Conservation (phyloP, 305 asterid genomes). For the Fraxinus sp. region DNA sequence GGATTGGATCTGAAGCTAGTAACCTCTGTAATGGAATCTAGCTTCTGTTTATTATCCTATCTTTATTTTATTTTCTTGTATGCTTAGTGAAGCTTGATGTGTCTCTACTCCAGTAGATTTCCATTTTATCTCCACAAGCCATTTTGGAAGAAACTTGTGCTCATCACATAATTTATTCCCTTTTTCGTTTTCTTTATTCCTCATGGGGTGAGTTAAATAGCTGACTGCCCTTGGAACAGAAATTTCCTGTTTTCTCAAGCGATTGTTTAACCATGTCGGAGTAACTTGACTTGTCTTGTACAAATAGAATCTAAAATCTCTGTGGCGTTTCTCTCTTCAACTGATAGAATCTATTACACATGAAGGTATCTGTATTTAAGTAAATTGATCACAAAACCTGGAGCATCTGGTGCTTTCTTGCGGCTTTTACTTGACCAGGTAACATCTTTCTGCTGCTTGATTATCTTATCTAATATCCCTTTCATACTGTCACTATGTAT, state of each 20-base stretch:
- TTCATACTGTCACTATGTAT: background rate
- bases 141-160: background rate
- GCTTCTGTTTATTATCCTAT: background rate
- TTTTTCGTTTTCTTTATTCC: background rate
- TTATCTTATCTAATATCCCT: background rate
- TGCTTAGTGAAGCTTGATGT: background rate
- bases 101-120: background rate
- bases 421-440: constrained; percentile 92
- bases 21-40: background rate
- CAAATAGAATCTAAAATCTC: background rate
- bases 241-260: background rate
- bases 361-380: constrained; percentile 82
- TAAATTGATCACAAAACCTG: constrained; percentile 66
- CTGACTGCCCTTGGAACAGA: background rate
- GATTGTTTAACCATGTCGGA: background rate
- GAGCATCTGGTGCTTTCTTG: constrained; percentile 67
- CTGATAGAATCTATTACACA: constrained; percentile 14
- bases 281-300: background rate
- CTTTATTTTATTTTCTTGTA: background rate
- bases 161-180: background rate
- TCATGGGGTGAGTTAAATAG: background rate
- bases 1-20: background rate
- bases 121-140: background rate
- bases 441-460: constrained; percentile 22
- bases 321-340: constrained; percentile 16